Evolutionary conservation across 345 rosid species (phyloP), one percentile per base, ranked within the genome.

Genomic region (Populus nigra): DNA sequence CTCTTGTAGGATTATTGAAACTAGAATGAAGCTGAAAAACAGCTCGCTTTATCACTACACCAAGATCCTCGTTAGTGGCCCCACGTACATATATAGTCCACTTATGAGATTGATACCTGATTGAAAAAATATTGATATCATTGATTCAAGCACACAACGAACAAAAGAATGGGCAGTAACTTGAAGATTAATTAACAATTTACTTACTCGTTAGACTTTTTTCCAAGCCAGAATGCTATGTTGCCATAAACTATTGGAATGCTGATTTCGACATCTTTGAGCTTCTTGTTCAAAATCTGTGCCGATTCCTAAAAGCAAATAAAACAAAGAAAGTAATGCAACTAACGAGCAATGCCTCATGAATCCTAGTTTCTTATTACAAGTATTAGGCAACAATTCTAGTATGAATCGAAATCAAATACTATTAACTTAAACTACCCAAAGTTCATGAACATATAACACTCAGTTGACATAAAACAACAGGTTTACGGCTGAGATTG

Each of bases 131-230:
- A 65, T 49, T 65, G 50, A 43, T 65, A 59, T 25, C 49, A 72
- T 49, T 33, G 18, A 72, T 73, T 45, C 12, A n/a, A 55, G 31
- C 9, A 67, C 20, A 18, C 31, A 33, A 25, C 8, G 33, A 25
- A 39, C 38, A 27, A 70, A 66, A 36, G 20, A 41, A 62, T 15
- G 22, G 31, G 12, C 33, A 47, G 29, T n/a, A 17, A 57, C 6
- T 36, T 43, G 27, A 68, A 55, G 15, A 38, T 77, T 57, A 47
- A 23, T 70, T 16, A 75, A 68, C 67, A 80, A 17, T 36, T 69
- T 41, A 86, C 91, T 85, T 85, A 92, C 94, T 92, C 97, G 70
- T 89, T 90, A 65, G 97, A 94, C 87, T 88, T 90, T 84, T 92
- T 90, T 39, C 94, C 94, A 71, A 92, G 94, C 94, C 97, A 92